Conservation (phyloP, 495 filamentous ascomycete genomes). For the Penicillium coffeae region DNA sequence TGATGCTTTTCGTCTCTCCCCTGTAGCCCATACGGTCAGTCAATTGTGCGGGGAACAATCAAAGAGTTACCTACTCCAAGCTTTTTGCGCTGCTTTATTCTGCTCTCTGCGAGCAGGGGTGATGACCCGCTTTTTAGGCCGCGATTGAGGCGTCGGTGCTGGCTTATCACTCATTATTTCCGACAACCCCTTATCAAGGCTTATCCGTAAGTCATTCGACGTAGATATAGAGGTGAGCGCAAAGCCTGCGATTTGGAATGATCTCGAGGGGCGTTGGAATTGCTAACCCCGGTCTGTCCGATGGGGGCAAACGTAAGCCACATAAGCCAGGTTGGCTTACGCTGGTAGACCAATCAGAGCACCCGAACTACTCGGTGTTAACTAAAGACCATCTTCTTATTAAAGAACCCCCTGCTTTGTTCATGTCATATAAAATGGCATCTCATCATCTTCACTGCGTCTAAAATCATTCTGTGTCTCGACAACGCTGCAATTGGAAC, state of each 20-base stretch:
- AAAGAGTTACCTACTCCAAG: slow-evolving; percentile 30
- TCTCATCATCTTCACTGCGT: background rate
- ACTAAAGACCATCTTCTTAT: background rate
- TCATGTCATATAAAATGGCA: background rate
- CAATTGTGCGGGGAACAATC: background rate
- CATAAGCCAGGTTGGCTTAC: slow-evolving; percentile 20
- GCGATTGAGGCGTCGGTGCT: background rate
- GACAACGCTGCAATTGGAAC: too few species aligned
- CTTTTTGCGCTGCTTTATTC: slow-evolving; percentile 37
- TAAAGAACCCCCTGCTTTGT: background rate
- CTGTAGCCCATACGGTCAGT: background rate
- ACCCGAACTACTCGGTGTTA: slow-evolving; percentile 4
- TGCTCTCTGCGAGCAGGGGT: slow-evolving; percentile 40
- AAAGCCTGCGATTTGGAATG: background rate
- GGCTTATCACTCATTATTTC: background rate
- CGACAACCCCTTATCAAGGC: background rate
- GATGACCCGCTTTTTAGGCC: slow-evolving; percentile 27
- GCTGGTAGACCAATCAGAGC: slow-evolving; percentile 13
- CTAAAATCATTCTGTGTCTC: too few species aligned
- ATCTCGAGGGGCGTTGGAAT: background rate
- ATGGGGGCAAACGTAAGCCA: slow-evolving; percentile 2
- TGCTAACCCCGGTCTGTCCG: background rate
- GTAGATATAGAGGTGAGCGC: too few species aligned
- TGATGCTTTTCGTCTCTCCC: background rate
- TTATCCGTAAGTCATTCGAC: too few species aligned